These are phyloP conservation scores for Mycosphaerella sp. DNA, from an alignment of 2,329 filamentous ascomycete genomes.

Conservation along the genomic window DNA sequence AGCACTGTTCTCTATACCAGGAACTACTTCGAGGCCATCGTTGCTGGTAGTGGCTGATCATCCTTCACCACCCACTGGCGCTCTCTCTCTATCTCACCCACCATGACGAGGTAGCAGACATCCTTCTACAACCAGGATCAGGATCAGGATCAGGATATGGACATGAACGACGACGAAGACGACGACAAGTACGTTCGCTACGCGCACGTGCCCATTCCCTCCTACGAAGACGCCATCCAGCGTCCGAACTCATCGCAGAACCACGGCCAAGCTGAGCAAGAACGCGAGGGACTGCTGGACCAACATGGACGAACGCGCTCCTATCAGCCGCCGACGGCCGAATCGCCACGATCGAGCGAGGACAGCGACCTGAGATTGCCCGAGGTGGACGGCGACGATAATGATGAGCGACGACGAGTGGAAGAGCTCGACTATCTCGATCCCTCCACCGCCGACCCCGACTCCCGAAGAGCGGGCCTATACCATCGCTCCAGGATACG, in stretches of 20 bases:
- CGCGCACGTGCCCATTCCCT: conserved; percentile 60
- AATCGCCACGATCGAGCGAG: conserved; percentile 63
- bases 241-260: conserved; percentile 44
- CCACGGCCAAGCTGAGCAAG: conserved; percentile 60
- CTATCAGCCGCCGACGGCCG: conserved; percentile 76
- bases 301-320: conserved; percentile 37
- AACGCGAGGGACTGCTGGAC: conserved; percentile 68
- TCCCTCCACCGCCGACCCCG: conserved; percentile 24
- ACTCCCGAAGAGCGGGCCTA: conserved; percentile 25
- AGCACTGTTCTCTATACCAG: background rate
- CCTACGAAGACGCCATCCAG: conserved; percentile 71
- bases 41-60: too few relatives aligned
- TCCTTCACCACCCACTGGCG: too few relatives aligned
- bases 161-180: conserved; percentile 12
- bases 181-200: conserved; percentile 23
- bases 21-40: too few relatives aligned
- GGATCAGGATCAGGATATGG: background rate
- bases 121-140: background rate
- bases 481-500: conserved; percentile 39
- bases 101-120: conserved; percentile 1
- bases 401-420: conserved; percentile 63
- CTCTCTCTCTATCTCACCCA: background rate
- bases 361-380: conserved; percentile 48
- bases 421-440: conserved; percentile 85
- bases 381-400: conserved; percentile 46